Evolutionary conservation across 106 monocot genomes (phyloP).

Genomic region (Posidonia australis): DNA sequence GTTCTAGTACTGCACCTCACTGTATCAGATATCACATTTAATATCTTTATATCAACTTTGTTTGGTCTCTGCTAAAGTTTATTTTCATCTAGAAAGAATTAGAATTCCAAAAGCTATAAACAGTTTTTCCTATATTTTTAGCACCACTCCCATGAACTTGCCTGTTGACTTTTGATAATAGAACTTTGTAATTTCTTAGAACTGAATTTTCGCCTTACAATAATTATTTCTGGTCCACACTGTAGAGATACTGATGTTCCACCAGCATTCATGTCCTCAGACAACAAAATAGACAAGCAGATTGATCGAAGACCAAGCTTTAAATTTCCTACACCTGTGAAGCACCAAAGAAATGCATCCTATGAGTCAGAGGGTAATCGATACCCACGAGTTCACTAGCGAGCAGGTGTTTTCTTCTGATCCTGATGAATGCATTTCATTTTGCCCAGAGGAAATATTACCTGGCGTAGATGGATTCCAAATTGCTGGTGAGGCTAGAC

Average conservation of each 20-base stretch:
- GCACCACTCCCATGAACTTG: background rate
- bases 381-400: background rate
- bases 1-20: too few species aligned
- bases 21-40: too few species aligned
- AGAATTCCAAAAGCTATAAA: background rate
- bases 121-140: background rate
- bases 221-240: background rate
- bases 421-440: slow-evolving; percentile 2
- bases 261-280: slow-evolving; percentile 10
- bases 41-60: too few species aligned
- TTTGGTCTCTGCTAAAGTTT: too few species aligned
- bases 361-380: slow-evolving; percentile 40
- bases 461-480: slow-evolving; percentile 85
- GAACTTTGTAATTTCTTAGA: background rate
- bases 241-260: slow-evolving; percentile 35
- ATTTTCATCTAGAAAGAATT: background rate
- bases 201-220: background rate
- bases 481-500: slow-evolving; percentile 78
- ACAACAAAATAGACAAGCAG: slow-evolving; percentile 22
- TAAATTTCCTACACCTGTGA: slow-evolving; percentile 15
- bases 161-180: background rate
- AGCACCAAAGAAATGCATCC: slow-evolving; percentile 30
- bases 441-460: slow-evolving; percentile 39
- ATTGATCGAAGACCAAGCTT: slow-evolving; percentile 13
- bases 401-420: too few species aligned